Conservation (phyloP, 2,329 filamentous ascomycete species). For the Zarea fungicola region DNA sequence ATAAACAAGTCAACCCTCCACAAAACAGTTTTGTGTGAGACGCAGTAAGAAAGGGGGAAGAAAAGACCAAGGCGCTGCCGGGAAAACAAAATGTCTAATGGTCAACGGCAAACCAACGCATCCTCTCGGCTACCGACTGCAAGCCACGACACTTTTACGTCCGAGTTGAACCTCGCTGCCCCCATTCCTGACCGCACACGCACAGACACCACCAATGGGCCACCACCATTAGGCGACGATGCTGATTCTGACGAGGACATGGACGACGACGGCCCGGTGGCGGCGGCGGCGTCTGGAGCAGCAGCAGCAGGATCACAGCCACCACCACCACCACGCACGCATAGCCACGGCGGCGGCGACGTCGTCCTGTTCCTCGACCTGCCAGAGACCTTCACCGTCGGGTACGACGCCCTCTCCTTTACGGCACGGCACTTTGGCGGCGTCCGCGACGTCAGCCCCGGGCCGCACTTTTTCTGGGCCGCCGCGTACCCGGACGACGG, state of each 20-base stretch:
- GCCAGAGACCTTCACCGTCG: conserved; percentile 46
- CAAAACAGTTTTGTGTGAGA: too few species aligned
- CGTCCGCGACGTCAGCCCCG: conserved; percentile 49
- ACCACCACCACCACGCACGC: too few species aligned
- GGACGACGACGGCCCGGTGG: neutral
- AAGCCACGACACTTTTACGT: too few species aligned
- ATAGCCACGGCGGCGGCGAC: conserved; percentile 33
- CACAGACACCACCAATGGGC: neutral
- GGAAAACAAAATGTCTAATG: too few species aligned
- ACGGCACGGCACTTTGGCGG: conserved; percentile 45
- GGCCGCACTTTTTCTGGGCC: conserved; percentile 57
- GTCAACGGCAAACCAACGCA: too few species aligned
- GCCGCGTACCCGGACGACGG: conserved; percentile 44
- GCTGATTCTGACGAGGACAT: neutral
- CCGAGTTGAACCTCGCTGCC: neutral
- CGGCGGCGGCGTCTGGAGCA: neutral
- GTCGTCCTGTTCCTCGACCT: conserved; percentile 48
- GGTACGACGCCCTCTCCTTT: conserved; percentile 48
- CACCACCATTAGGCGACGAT: neutral
- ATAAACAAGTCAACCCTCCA: too few species aligned
- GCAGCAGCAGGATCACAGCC: too few species aligned
- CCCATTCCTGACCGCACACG: neutral
- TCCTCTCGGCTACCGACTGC: too few species aligned
- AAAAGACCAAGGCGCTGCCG: too few species aligned
- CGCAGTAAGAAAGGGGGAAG: too few species aligned